Base-by-base conservation (phyloP, 805 yeast genomes). In the Groenewaldozyma tartarivorans region DNA sequence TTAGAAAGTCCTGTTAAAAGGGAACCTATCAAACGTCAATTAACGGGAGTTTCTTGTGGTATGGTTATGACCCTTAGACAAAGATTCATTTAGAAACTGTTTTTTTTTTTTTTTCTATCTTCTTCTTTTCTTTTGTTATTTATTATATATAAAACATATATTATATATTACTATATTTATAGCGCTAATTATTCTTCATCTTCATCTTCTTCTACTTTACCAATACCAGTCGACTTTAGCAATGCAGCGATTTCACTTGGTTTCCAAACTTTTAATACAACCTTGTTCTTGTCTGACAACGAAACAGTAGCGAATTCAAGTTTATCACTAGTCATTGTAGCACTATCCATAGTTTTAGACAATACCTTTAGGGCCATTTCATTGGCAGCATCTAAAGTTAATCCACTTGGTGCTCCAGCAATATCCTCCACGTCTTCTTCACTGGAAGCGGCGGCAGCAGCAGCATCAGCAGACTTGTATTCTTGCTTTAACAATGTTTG, bases 401-500 rank as follows among this genome's bases (percentile, higher is more conserved):
- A 62, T 22, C 39, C 39, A n/a, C n/a, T n/a, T n/a, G n/a, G n/a
- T n/a, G n/a, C n/a, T n/a, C n/a, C n/a, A n/a, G n/a, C n/a, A 13
- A 24, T 24, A 7, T 24, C 29, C 29, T 24, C 29, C 18, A 71
- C 61, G 52, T 85, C 62, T n/a, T n/a, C n/a, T 22, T 34, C 39
- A n/a, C n/a, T n/a, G n/a, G n/a, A n/a, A n/a, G n/a, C n/a, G n/a
- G n/a, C n/a, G n/a, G n/a, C n/a, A 13, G 13, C 13, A 7, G 7
- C 29, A 7, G 7, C 29, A 19, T 71, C 61, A 52, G 84, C 62
- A 52, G 84, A 90, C 58, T 82, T 86, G 68, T 84, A 92, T 54
- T 92, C 98, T 66, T 88, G 95, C 64, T 92, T 92, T 57, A 92
- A 71, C 48, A 92, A 67, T 1, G 98, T 90, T 67, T 92, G 98